Conservation (phyloP, 2,329 filamentous ascomycete genomes). For the Sporothrix mexicana region DNA sequence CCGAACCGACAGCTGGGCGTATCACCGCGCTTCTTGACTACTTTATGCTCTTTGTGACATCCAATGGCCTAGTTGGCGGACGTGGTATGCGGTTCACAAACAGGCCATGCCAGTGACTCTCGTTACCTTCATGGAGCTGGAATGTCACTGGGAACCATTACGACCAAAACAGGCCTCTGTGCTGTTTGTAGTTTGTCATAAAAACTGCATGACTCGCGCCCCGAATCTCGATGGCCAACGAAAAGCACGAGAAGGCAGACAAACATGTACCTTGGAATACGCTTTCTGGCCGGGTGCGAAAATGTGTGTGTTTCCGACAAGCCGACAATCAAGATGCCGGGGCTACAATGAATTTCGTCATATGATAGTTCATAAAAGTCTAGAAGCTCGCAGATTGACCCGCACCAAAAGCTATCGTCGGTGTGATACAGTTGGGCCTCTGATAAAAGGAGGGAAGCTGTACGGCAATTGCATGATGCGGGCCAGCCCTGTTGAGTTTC, state of each 20-base stretch:
- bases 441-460: no score
- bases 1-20: not conserved
- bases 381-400: no score
- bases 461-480: no score
- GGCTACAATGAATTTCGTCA: no score
- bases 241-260: not conserved
- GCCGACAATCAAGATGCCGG: no score
- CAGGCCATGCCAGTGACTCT: constrained; percentile 10
- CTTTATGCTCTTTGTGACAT: not conserved
- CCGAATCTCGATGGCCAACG: no score
- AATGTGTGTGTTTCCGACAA: no score
- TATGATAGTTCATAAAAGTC: no score
- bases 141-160: not conserved
- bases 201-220: no score
- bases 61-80: not conserved
- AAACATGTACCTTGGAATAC: not conserved
- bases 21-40: not conserved
- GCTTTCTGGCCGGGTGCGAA: not conserved
- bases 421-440: no score
- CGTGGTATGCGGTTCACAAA: not conserved
- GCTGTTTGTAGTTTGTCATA: not conserved
- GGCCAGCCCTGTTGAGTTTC: no score
- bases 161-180: not conserved
- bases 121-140: not conserved
- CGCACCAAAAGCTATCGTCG: no score